Evolutionary conservation across 169 alveolate genomes (phyloP).

Genomic region (Eimeria sp.): DNA sequence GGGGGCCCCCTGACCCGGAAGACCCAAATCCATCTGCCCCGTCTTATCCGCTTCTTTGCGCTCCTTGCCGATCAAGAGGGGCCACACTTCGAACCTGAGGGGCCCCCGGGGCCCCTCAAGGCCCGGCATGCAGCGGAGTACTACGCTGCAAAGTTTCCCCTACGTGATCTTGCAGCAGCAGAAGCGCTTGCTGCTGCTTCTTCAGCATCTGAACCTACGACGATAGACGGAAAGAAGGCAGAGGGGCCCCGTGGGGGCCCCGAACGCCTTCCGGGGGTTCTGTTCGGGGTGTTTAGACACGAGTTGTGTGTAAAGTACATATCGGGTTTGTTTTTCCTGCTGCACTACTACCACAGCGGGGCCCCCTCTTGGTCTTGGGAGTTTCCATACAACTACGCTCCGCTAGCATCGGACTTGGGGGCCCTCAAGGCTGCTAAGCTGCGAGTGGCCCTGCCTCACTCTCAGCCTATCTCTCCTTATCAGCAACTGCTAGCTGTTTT

Average conservation of each 20-base stretch:
- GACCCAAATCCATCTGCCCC: constrained; percentile 65
- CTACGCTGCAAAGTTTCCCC: constrained; percentile 72
- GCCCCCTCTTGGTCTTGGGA: constrained; percentile 99
- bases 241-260: not conserved
- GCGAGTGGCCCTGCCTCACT: not conserved
- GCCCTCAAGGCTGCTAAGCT: constrained; percentile 10
- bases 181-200: constrained; percentile 27
- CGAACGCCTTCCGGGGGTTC: constrained; percentile 2
- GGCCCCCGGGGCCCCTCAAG: constrained; percentile 22
- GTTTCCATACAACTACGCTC: constrained; percentile 99
- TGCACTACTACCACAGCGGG: constrained; percentile 91
- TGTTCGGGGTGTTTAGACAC: constrained; percentile 50
- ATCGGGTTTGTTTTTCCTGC: constrained; percentile 61
- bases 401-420: constrained; percentile 77
- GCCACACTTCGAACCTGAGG: constrained; percentile 25
- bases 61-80: constrained; percentile 49
- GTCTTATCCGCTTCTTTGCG: constrained; percentile 52
- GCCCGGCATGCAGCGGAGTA: constrained; percentile 32
- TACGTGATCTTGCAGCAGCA: constrained; percentile 51
- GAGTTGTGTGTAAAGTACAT: constrained; percentile 25
- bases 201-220: not conserved
- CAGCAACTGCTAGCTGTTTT: constrained; percentile 79
- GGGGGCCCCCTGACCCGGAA: constrained; percentile 75
- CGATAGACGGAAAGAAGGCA: not conserved
- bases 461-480: constrained; percentile 62